Evolutionary conservation across 257 asterid species (phyloP).

Genomic region (Prunella vulgaris): DNA sequence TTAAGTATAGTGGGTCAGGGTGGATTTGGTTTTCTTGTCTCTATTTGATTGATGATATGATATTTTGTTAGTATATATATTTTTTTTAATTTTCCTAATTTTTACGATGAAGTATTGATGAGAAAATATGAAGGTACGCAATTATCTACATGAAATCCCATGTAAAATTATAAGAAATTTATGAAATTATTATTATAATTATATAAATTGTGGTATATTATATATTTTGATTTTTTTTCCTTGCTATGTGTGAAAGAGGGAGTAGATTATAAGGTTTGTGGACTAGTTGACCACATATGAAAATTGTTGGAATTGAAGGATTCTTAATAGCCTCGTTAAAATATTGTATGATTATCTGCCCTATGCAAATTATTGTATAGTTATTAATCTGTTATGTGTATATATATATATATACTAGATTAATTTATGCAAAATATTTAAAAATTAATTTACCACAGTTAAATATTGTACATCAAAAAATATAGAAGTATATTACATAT

Average conservation of each 20-base stretch:
- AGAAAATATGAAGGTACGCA: not conserved
- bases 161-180: not conserved
- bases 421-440: too few species aligned
- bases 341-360: not conserved
- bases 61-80: not conserved
- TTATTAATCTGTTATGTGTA: too few species aligned
- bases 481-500: too few species aligned
- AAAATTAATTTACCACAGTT: too few species aligned
- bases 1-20: slow-evolving; percentile 10
- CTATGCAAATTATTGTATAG: too few species aligned
- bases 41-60: not conserved
- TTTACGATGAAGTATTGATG: not conserved
- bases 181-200: not conserved
- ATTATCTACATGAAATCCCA: not conserved
- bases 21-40: slow-evolving; percentile 24
- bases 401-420: too few species aligned
- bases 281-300: slow-evolving; percentile 19
- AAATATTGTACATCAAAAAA: too few species aligned
- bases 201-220: not conserved
- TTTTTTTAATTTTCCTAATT: too few species aligned
- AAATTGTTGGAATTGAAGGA: slow-evolving; percentile 15
- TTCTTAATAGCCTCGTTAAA: not conserved
- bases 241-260: not conserved
- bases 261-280: not conserved
- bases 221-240: not conserved